These are phyloP conservation scores for Fremontodendron californicum DNA, from an alignment of 345 rosid genomes.

Conservation along the genomic window DNA sequence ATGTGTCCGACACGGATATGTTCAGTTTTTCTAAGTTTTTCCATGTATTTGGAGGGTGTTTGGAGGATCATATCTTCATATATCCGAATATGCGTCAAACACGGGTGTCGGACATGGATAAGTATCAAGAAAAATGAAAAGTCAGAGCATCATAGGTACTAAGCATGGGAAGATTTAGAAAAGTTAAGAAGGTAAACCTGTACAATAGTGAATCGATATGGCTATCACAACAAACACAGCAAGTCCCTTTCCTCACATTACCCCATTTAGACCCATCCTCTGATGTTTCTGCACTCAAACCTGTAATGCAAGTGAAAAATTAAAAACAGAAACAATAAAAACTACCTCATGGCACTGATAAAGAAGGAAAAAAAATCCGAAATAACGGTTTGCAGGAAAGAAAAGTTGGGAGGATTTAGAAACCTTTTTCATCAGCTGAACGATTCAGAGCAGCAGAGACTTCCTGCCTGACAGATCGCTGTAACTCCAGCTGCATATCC, in stretches of 20 bases:
- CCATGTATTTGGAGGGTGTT: too few species aligned
- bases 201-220: slow-evolving; percentile 93
- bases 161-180: neutral
- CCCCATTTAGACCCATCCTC: slow-evolving; percentile 94
- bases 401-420: neutral
- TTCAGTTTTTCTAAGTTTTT: too few species aligned
- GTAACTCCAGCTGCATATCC: slow-evolving; percentile 99
- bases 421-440: slow-evolving; percentile 69
- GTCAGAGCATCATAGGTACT: too few species aligned
- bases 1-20: too few species aligned
- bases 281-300: slow-evolving; percentile 63
- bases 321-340: neutral
- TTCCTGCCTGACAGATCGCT: slow-evolving; percentile 97
- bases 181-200: slow-evolving; percentile 46
- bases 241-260: slow-evolving; percentile 88
- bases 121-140: too few species aligned
- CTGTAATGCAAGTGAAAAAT: slow-evolving; percentile 32
- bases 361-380: neutral
- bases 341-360: neutral
- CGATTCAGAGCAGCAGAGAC: slow-evolving; percentile 97
- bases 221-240: slow-evolving; percentile 94
- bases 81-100: too few species aligned
- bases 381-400: neutral
- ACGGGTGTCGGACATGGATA: too few species aligned
- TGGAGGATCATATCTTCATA: too few species aligned